phyloP scores from a whole-genome alignment of 2,329 filamentous ascomycete genomes.

The Stachybotrys chartarum region DNA sequence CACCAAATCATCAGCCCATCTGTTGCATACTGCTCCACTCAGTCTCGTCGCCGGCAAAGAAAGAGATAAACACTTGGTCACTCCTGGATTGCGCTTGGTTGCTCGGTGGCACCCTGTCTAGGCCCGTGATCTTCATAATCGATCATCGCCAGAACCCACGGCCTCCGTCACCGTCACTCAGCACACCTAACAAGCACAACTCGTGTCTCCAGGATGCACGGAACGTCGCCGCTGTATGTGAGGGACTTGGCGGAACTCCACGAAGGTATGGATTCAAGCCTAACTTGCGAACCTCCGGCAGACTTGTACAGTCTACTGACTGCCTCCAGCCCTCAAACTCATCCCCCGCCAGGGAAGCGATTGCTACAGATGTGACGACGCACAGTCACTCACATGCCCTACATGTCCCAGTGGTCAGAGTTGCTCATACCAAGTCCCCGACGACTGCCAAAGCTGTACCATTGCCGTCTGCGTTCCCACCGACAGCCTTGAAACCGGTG shows the following conservation, averaged over 20 bases:
- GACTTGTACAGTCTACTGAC: not conserved
- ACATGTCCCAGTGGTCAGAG: slow-evolving; percentile 30
- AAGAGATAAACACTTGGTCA: too few species aligned
- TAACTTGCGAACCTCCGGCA: not conserved
- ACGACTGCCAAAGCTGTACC: slow-evolving; percentile 39
- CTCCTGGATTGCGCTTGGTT: too few species aligned
- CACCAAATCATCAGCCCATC: not conserved
- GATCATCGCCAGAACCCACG: not conserved
- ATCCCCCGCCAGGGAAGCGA: slow-evolving; percentile 27
- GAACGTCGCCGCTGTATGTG: slow-evolving; percentile 7
- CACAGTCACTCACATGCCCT: slow-evolving; percentile 35
- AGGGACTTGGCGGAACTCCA: slow-evolving; percentile 22
- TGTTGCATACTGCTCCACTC: not conserved
- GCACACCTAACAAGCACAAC: not conserved
- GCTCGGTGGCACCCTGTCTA: too few species aligned
- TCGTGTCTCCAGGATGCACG: slow-evolving; percentile 2
- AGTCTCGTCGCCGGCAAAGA: too few species aligned
- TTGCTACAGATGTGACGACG: slow-evolving; percentile 40
- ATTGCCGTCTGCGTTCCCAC: slow-evolving; percentile 37
- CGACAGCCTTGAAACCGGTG: slow-evolving; percentile 5
- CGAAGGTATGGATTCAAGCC: slow-evolving; percentile 14
- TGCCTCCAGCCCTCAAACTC: slow-evolving; percentile 13
- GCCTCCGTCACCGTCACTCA: too few species aligned
- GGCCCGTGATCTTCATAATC: not conserved
- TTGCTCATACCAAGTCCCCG: slow-evolving; percentile 37